Conservation (phyloP, 148 eudicot species). For the Diospyros kaki region DNA sequence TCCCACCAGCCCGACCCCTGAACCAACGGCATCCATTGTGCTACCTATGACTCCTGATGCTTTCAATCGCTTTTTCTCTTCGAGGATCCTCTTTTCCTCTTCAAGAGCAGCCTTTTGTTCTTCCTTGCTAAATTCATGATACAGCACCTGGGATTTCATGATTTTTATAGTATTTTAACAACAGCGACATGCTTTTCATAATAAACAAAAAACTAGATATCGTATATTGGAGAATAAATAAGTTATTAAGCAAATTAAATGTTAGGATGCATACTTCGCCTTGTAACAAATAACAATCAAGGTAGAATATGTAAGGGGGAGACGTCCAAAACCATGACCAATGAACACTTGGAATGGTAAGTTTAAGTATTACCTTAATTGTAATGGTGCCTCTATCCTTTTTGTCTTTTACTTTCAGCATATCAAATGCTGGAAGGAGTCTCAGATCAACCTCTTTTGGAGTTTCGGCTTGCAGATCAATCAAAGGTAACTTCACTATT, state of each 20-base stretch:
- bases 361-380: conserved; percentile 44
- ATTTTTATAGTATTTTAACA: background rate
- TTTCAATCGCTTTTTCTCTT: conserved; percentile 79
- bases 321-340: background rate
- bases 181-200: background rate
- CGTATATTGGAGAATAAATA: background rate
- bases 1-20: conserved; percentile 27
- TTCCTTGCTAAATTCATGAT: conserved; percentile 77
- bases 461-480: conserved; percentile 57
- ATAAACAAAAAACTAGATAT: background rate
- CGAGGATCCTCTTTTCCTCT: conserved; percentile 67
- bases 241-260: background rate
- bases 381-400: conserved; percentile 91
- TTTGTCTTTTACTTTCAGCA: conserved; percentile 79
- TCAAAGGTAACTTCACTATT: conserved; percentile 58
- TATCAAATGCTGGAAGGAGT: conserved; percentile 71
- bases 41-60: conserved; percentile 84
- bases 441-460: conserved; percentile 58
- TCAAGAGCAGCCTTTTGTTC: conserved; percentile 79
- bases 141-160: conserved; percentile 42
- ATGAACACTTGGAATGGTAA: background rate
- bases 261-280: background rate
- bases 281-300: background rate
- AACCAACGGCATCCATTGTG: conserved; percentile 87
- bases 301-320: background rate